Evolutionary conservation across 495 filamentous ascomycete species (phyloP).

Genomic region (Penicillium taxi): DNA sequence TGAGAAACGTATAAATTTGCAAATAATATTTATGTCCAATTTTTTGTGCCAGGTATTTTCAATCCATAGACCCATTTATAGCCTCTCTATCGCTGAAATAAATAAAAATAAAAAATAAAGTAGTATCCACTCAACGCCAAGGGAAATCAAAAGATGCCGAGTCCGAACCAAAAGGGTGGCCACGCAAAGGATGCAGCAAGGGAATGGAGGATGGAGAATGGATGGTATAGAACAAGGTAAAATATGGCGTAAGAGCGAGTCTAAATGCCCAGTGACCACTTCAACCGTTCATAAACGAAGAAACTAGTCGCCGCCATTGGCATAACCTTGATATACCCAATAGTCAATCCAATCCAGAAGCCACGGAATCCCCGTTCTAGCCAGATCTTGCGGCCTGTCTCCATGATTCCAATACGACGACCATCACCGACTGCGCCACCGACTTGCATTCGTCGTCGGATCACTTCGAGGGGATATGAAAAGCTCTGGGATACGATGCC

Average conservation of each 20-base stretch:
- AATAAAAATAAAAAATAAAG: not conserved
- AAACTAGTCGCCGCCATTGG: slow-evolving; percentile 80
- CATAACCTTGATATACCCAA: slow-evolving; percentile 90
- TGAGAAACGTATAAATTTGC: not conserved
- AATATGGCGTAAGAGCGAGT: not conserved
- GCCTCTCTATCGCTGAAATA: slow-evolving; percentile 13
- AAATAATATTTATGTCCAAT: slow-evolving; percentile 8
- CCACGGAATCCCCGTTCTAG: slow-evolving; percentile 68
- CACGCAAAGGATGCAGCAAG: not conserved
- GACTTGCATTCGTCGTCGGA: slow-evolving; percentile 90
- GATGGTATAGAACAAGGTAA: slow-evolving; percentile 1
- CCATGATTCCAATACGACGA: slow-evolving; percentile 62
- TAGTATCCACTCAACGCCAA: too few species aligned
- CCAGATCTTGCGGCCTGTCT: slow-evolving; percentile 69
- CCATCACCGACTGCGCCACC: slow-evolving; percentile 90
- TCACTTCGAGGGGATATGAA: slow-evolving; percentile 88
- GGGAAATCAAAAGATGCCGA: slow-evolving; percentile 13
- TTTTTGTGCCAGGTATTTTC: too few species aligned
- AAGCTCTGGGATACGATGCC: slow-evolving; percentile 84
- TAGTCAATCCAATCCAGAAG: slow-evolving; percentile 87
- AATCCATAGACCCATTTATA: slow-evolving; percentile 10
- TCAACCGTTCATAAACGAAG: slow-evolving; percentile 75
- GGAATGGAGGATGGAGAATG: slow-evolving; percentile 1
- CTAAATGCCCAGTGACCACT: slow-evolving; percentile 65
- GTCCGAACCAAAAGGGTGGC: slow-evolving; percentile 2